Base-by-base conservation (phyloP, 306 rosid species). In the Trichosanthes truncata region DNA sequence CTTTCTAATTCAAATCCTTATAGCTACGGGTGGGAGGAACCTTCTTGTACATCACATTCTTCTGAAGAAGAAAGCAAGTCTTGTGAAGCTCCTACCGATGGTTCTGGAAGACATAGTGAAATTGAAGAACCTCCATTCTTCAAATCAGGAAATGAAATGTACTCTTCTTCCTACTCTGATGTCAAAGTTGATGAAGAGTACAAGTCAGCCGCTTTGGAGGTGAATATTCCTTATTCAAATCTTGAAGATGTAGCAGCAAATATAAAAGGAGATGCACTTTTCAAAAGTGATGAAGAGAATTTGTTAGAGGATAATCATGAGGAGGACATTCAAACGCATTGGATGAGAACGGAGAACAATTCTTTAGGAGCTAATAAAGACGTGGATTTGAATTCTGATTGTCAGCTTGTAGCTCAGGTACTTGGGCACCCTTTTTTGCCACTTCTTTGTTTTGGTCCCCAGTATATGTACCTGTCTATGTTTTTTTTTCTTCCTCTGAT, bases 381-480 rank as follows among this genome's bases (percentile, higher is more conserved):
- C 51, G 68, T 74, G 15, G 82, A 85, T 40, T 51, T 55, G 61
- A 63, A 18, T 49, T 82, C 77, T 63, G 60, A 61, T 76, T 26
- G 52, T 65, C 78, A 45, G 38, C 61, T 74, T 81, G 63, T 78
- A 45, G 53, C 79, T 36, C 38, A 68, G 91, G 91, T 88, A 80
- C 79, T 57, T 69, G 57, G 35, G 67, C 51, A 36, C 53, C 53
- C 40, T 6, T 10, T 45, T 52, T 46, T 75, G 41, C 1, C 3
- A 12, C 67, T 68, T 35, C 43, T 78, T 61, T 43, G 41, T 17
- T 56, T 67, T 29, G 17, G 11, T 52, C 74, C 15, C 21, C 45
- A 36, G 11, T n/a, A 9, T 3, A 63, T 63, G 71, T 35, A 13
- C 29, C 26, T 13, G n/a, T 40, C 49, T 38, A 0, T 59, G 7